Evolutionary conservation across 306 rosid species (phyloP), one percentile per base, ranked within the genome.

Genomic region (Prunus persica): DNA sequence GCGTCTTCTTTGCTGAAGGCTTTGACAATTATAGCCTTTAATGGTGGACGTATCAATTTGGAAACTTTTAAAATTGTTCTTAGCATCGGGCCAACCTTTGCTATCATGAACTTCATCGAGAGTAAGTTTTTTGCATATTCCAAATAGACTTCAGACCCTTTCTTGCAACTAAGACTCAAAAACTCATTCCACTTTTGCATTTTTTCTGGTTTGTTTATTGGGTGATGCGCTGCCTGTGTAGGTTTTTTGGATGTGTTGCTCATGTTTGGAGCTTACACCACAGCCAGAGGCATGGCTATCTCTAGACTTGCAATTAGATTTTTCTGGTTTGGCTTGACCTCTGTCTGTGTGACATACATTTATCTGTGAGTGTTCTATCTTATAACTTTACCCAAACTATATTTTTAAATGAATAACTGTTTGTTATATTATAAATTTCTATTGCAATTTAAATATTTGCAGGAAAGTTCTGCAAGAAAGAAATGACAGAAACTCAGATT

Each of bases 201-300:
- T 18, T 74, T 1, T 49, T 34, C 76, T 41, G 43, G 34, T 60
- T 66, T 24, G 47, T 72, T 84, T n/a, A 51, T 51, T 3, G 45
- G 67, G 11, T 79, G 10, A 3, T 68, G 46, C 84, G 77, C 65
- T 82, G 58, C 72, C 58, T 15, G 56, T 34, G 72, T 82, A 95
- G 98, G 87, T 78, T 84, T 73, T 84, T 84, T 95, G 70, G 98
- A 95, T 77, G 96, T 95, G 74, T 74, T 92, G 80, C 97, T 95
- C 81, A 95, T 91, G 83, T 95, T 86, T 87, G 98, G 98, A 79
- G 97, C 98, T 22, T 92, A 95, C 89, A 80, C 82, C 28, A 84
- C 93, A 57, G 97, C 98, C 78, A 88, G 98, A 87, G 98, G 93
- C 80, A 92, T 95, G 98, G 98, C 98, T 75, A 87, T 95, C 82